These are phyloP conservation scores for Trametes hirsuta DNA, from an alignment of 1,284 basidiomycete genomes.

Conservation along the genomic window DNA sequence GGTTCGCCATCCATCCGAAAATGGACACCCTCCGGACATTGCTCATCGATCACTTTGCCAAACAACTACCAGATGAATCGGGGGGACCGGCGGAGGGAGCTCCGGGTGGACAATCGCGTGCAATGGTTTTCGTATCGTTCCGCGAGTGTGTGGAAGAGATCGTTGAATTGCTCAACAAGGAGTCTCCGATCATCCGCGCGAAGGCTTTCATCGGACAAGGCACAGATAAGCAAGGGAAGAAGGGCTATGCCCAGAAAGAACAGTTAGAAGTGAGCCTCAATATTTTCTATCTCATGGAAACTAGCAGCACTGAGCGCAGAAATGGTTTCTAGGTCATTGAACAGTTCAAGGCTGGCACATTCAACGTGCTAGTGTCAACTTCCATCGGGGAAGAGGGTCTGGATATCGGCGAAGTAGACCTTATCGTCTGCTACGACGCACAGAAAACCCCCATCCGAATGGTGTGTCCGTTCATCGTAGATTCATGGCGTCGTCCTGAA, in stretches of 20 bases:
- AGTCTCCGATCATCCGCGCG: conserved; percentile 76
- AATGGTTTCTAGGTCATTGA: conserved; percentile 65
- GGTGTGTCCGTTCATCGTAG: conserved; percentile 51
- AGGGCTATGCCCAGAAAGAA: conserved; percentile 89
- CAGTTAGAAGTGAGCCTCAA: conserved; percentile 74
- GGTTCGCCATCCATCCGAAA: conserved; percentile 85
- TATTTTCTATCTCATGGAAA: neutral
- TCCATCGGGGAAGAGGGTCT: conserved; percentile 98
- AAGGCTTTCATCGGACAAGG: conserved; percentile 92
- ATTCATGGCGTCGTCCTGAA: neutral
- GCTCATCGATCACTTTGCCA: conserved; percentile 80
- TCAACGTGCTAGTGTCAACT: conserved; percentile 94
- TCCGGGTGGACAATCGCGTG: conserved; percentile 55
- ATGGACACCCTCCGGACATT: conserved; percentile 84
- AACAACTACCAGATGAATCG: conserved; percentile 54
- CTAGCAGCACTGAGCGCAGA: neutral
- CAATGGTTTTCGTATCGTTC: conserved; percentile 96
- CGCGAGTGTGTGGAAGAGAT: conserved; percentile 92
- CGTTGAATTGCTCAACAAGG: conserved; percentile 74
- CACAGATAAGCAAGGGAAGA: conserved; percentile 82
- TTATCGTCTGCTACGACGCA: conserved; percentile 96
- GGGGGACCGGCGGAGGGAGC: conserved; percentile 36
- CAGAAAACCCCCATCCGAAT: conserved; percentile 97
- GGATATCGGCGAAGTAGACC: conserved; percentile 99
- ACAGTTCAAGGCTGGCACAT: conserved; percentile 86